These are phyloP conservation scores for Lumnitzera littorea DNA, from an alignment of 345 rosid genomes.

Conservation along the genomic window DNA sequence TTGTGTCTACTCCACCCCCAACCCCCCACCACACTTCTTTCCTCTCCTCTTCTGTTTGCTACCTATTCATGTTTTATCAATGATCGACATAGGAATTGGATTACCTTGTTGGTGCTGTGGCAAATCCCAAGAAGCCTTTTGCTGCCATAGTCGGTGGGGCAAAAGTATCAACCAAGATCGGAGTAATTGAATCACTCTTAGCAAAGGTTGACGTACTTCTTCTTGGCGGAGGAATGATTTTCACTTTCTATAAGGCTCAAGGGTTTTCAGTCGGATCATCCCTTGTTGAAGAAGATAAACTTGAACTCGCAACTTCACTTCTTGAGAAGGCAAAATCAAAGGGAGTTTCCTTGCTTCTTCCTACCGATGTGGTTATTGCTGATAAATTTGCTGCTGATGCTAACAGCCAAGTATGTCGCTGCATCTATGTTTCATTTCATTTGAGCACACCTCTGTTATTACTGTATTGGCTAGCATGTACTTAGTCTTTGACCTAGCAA, in stretches of 20 bases:
- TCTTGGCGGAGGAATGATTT: conserved; percentile 98
- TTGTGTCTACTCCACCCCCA: too few relatives aligned
- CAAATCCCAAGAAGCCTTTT: conserved; percentile 86
- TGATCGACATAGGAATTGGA: conserved; percentile 60
- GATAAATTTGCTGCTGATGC: conserved; percentile 94
- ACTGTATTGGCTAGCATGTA: too few relatives aligned
- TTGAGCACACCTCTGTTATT: too few relatives aligned
- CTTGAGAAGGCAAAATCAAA: conserved; percentile 85
- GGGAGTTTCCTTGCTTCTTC: conserved; percentile 80
- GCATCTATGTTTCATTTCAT: not conserved
- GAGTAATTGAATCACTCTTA: conserved; percentile 87
- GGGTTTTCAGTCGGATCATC: conserved; percentile 77
- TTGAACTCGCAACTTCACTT: conserved; percentile 71
- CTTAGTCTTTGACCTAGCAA: too few relatives aligned
- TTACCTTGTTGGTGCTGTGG: conserved; percentile 93
- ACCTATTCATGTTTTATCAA: conserved; percentile 3
- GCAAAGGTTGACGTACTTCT: conserved; percentile 72
- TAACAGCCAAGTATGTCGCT: conserved; percentile 58
- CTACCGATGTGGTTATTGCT: conserved; percentile 82
- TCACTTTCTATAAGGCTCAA: conserved; percentile 97
- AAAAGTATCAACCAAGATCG: conserved; percentile 88
- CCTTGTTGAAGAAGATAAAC: conserved; percentile 92
- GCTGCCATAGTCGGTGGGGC: conserved; percentile 97
- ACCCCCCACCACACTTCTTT: too few relatives aligned
- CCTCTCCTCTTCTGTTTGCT: too few relatives aligned